Conservation (phyloP, 169 alveolate genomes). For the Eimeria falciformis region DNA sequence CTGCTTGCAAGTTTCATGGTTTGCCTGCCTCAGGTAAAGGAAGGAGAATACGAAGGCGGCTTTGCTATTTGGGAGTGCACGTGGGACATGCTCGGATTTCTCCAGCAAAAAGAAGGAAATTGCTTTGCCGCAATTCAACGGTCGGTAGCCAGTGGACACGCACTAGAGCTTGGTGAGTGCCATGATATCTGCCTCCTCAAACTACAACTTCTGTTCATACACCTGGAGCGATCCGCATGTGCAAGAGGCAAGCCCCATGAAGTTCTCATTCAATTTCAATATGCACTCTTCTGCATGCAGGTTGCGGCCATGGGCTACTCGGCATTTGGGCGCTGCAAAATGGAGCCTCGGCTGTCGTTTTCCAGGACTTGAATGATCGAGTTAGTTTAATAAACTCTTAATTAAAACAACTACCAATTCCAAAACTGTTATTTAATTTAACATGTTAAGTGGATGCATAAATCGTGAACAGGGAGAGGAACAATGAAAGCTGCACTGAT, state of each 20-base stretch:
- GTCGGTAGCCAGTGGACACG: constrained; percentile 28
- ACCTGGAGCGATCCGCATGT: no score
- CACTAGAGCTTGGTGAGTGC: constrained; percentile 44
- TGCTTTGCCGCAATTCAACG: neutral
- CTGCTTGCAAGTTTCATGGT: neutral
- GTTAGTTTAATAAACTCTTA: no score
- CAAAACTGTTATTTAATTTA: no score
- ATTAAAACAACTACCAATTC: no score
- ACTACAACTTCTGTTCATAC: no score
- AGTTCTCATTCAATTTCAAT: no score
- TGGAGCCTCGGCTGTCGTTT: constrained; percentile 57
- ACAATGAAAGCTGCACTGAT: no score
- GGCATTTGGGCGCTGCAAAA: constrained; percentile 63
- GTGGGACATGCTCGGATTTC: constrained; percentile 62
- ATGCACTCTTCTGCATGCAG: constrained; percentile 8
- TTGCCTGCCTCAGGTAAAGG: constrained; percentile 30
- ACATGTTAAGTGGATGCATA: no score
- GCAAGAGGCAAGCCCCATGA: no score
- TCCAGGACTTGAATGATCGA: constrained; percentile 34
- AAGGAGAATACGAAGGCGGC: constrained; percentile 74
- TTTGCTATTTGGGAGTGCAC: constrained; percentile 71
- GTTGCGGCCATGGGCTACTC: constrained; percentile 62
- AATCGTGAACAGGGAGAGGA: no score
- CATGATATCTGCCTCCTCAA: no score
- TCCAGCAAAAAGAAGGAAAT: neutral